Percentiles rank a stretch among this genome's conserved stretches.
These are phyloP conservation scores for Solanum chiquidenum DNA, from an alignment of 257 asterid species.

Conservation along the genomic window DNA sequence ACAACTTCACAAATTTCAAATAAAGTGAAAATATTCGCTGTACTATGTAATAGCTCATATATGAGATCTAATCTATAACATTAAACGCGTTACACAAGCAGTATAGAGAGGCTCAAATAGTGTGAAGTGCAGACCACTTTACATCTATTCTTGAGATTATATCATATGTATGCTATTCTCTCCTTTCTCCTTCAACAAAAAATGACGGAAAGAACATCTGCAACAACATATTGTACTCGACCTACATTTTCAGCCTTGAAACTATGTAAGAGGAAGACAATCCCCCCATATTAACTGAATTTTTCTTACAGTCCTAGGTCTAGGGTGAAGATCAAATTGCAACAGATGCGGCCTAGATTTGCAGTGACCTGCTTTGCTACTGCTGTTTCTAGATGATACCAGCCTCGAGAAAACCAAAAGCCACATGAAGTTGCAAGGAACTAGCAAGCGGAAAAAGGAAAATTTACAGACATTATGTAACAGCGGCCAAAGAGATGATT, in stretches of 20 bases:
- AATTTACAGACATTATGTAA: neutral
- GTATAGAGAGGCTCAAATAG: neutral
- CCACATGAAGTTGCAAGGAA: neutral
- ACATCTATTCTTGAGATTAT: neutral
- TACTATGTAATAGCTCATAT: neutral
- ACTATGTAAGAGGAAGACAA: neutral
- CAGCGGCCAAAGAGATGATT: neutral
- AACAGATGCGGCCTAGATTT: neutral
- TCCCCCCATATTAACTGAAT: neutral
- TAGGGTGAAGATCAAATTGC: neutral
- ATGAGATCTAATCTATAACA: neutral
- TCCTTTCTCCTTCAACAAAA: neutral
- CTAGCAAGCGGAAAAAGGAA: neutral
- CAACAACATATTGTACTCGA: neutral
- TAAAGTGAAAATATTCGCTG: neutral
- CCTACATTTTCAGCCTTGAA: neutral
- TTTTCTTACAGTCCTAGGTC: neutral
- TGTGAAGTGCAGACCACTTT: neutral
- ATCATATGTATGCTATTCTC: neutral
- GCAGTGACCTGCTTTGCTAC: neutral
- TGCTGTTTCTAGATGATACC: neutral
- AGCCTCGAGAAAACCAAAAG: neutral
- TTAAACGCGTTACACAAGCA: neutral
- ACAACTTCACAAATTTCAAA: neutral
- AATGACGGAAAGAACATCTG: neutral